Conservation (phyloP, 2,329 filamentous ascomycete species). For the Neophaeococcomyces aloes region DNA sequence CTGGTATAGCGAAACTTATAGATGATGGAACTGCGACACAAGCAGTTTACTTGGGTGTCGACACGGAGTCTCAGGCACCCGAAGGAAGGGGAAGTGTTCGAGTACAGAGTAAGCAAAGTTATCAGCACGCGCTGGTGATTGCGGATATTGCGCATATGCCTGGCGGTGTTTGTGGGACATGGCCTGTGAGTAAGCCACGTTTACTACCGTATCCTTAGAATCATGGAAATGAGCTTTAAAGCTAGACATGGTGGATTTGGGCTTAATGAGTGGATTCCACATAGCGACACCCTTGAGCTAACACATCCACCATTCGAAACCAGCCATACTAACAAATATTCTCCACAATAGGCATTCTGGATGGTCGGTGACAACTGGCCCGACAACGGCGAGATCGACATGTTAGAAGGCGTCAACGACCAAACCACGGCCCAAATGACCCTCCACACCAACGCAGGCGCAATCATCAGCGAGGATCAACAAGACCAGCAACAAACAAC, state of each 20-base stretch:
- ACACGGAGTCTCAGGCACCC: conserved; percentile 26
- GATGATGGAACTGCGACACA: conserved; percentile 25
- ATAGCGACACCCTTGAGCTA: not conserved
- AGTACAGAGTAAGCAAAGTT: conserved; percentile 35
- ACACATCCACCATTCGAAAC: not conserved
- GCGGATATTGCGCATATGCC: conserved; percentile 41
- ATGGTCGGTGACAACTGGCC: conserved; percentile 12
- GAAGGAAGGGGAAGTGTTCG: conserved; percentile 36
- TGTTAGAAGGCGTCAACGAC: conserved; percentile 43
- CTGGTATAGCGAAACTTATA: conserved; percentile 24
- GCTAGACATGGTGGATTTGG: too few species aligned
- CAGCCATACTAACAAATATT: not conserved
- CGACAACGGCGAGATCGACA: conserved; percentile 36
- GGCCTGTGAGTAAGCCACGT: not conserved
- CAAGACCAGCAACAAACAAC: too few species aligned
- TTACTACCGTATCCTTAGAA: too few species aligned
- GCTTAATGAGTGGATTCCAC: too few species aligned
- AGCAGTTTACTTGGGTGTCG: conserved; percentile 36
- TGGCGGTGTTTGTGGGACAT: conserved; percentile 36
- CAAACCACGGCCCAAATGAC: conserved; percentile 37
- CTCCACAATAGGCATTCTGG: conserved; percentile 41
- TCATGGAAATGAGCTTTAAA: too few species aligned
- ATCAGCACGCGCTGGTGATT: conserved; percentile 37
- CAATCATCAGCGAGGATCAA: conserved; percentile 11
- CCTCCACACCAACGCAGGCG: conserved; percentile 38